Evolutionary conservation across 352 stramenopile species (phyloP).

Genomic region (Phytophthora tentaculata): DNA sequence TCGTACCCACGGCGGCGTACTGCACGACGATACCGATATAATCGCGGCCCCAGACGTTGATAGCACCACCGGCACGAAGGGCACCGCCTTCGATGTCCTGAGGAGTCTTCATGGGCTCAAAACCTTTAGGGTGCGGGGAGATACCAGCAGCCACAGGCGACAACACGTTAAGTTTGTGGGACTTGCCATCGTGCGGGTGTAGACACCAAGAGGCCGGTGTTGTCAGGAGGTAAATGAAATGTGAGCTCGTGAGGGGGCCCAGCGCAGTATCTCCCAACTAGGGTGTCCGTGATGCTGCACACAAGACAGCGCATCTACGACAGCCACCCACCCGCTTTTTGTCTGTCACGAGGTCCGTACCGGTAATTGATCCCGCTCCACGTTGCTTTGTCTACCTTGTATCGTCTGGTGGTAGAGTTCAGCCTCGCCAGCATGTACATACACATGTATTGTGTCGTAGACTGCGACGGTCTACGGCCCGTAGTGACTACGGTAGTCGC

Average conservation of each 20-base stretch:
- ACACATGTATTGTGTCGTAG: too few relatives aligned
- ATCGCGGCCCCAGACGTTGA: conserved; percentile 44
- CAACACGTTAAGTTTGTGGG: conserved; percentile 18
- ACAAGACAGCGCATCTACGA: conserved; percentile 9
- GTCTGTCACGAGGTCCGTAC: conserved; percentile 1
- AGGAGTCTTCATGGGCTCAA: conserved; percentile 41
- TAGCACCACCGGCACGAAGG: conserved; percentile 43
- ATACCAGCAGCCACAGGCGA: conserved; percentile 26
- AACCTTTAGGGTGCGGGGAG: conserved; percentile 29
- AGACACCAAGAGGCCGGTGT: conserved; percentile 1
- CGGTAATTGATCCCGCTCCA: conserved; percentile 34
- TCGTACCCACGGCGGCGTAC: conserved; percentile 53
- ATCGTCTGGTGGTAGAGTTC: conserved; percentile 36
- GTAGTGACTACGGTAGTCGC: too few relatives aligned
- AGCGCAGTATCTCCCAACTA: conserved; percentile 2
- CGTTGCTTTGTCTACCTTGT: conserved; percentile 31
- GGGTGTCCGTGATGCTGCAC: conserved; percentile 1
- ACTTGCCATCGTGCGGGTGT: conserved; percentile 16
- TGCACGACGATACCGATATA: conserved; percentile 52
- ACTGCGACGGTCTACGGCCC: too few relatives aligned
- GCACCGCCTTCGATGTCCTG: conserved; percentile 44
- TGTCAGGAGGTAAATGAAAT: conserved; percentile 19
- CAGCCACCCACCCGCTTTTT: conserved; percentile 26
- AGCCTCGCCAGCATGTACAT: too few relatives aligned
- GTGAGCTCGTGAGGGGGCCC: conserved; percentile 19